A percentile compares a stretch with the other conserved stretches of the same genome.
Evolutionary conservation across 257 asterid genomes (phyloP).

Genomic region (Eustoma russellianum): DNA sequence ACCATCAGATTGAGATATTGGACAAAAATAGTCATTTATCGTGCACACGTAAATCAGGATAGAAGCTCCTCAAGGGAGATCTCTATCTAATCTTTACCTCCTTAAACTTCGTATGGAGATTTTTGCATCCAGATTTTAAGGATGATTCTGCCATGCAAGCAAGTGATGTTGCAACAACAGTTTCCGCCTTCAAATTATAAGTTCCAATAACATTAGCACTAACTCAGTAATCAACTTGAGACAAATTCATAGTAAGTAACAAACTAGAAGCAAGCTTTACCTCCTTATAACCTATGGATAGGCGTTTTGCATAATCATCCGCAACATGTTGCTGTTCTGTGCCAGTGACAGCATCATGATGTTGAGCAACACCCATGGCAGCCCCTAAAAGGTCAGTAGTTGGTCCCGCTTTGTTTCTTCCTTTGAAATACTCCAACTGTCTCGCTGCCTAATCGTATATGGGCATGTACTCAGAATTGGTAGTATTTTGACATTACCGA

Average conservation of each 20-base stretch:
- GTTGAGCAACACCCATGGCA: constrained; percentile 84
- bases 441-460: constrained; percentile 68
- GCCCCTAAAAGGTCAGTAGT: constrained; percentile 65
- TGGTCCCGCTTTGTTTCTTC: constrained; percentile 52
- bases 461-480: constrained; percentile 11
- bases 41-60: not conserved
- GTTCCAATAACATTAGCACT: not conserved
- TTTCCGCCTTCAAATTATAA: constrained; percentile 52
- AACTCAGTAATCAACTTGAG: too few relatives aligned
- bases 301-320: constrained; percentile 81
- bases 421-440: constrained; percentile 65
- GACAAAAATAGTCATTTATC: too few relatives aligned
- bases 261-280: constrained; percentile 22
- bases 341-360: constrained; percentile 92
- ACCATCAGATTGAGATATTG: too few relatives aligned
- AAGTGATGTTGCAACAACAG: constrained; percentile 59
- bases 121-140: constrained; percentile 36
- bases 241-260: not conserved
- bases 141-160: constrained; percentile 54
- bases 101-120: constrained; percentile 32
- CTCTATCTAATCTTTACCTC: constrained; percentile 34
- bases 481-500: not conserved
- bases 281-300: constrained; percentile 80
- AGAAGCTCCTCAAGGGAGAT: not conserved
- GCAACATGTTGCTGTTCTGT: constrained; percentile 93